Percentiles rank a stretch among this genome's conserved stretches.
These are phyloP conservation scores for Apiospora pterosperma DNA, from an alignment of 2,329 filamentous ascomycete genomes.

Conservation along the genomic window DNA sequence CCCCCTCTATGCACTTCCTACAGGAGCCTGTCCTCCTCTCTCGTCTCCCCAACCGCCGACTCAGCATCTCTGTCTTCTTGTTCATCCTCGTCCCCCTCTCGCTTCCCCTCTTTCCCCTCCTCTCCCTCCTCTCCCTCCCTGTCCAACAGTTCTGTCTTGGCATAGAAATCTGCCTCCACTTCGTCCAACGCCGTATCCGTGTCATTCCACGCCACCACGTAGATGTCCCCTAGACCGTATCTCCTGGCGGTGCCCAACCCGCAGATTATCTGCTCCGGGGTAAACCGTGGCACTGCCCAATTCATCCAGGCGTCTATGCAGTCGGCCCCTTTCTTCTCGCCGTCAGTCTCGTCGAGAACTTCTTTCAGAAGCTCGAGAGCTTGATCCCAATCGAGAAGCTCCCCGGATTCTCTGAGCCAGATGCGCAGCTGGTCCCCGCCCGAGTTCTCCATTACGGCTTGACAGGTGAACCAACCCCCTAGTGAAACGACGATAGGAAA, in stretches of 20 bases:
- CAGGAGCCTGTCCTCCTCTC: neutral
- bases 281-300: neutral
- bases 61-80: neutral
- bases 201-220: neutral
- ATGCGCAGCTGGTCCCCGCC: neutral
- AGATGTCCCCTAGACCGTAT: neutral
- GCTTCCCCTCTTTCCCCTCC: neutral
- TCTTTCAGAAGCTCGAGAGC: neutral
- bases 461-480: neutral
- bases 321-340: neutral
- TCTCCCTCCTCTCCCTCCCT: neutral
- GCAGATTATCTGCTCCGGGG: neutral
- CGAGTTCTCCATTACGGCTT: neutral
- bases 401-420: neutral
- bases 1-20: neutral
- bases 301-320: neutral
- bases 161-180: neutral
- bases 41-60: neutral
- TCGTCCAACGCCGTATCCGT: neutral
- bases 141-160: neutral
- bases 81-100: neutral
- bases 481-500: neutral
- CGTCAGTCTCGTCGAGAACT: neutral
- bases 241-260: neutral
- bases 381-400: neutral